Base-by-base conservation (phyloP, 257 asterid genomes). In the Capsicum chinense region DNA sequence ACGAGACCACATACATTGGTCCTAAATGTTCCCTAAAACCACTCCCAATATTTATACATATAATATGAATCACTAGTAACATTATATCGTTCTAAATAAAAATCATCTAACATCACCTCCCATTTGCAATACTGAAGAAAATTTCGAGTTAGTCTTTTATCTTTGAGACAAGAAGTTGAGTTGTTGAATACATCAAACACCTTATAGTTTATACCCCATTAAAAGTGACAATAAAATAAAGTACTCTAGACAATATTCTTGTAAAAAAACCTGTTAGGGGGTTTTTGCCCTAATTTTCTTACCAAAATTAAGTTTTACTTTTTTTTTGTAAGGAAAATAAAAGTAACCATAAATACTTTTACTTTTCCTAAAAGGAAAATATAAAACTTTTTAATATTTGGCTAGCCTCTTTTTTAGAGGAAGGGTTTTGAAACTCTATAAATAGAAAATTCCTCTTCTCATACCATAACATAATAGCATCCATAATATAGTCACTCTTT, bases 1-100 rank as follows among this genome's bases (percentile, higher is more conserved):
- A 19, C 14, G 19, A 4, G 21, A 21, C 10, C 14, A 21, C 8
- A 63, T 21, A 63, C 42, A 21, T 63, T 63, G 13, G 8, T 21
- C 42, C 16, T 21, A 63, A 4, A 44, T 44, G 7, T 63, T 21
- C 69, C 69, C 42, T 63, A 63, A 44, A 44, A 44, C 7, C 48
- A 44, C 6, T 5, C 48, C 8, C 6, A 44, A 6, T 44, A 44
- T 5, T 44, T 4, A 5, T 4, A 6, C 39, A 71, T 71, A 47
- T 47, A 19, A 71, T 71, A 26, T 26, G 33, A 47, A 47, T 10
- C 47, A 26, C 33, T 26, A 9, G 47, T 7, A 47, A 7, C 14
- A 44, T 71, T 71, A 44, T 71, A 6, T 7, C 47, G 58, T 10
- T 71, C n/a, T 13, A 71, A 73, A 73, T 73, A 48, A 73, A 73